Base-by-base conservation (phyloP, 108 stramenopile species). In the Cylindrotheca closterium region DNA sequence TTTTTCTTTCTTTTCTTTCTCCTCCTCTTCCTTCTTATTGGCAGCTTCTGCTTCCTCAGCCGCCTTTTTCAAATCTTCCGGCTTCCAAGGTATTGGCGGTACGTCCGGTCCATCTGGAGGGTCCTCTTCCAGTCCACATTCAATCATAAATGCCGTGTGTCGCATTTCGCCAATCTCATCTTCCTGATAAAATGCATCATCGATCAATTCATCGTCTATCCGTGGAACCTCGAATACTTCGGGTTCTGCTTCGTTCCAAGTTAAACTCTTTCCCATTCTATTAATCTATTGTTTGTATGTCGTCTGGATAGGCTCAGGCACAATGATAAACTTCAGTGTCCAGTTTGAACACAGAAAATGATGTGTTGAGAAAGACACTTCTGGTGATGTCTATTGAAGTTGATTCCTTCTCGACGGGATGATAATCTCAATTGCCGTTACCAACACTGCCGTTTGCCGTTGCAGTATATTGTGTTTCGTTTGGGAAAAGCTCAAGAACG, bases 161-260 rank as follows among this genome's bases (percentile, higher is more conserved):
- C 73, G 59, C 65, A 74, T 67, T 45, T 74, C 73, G 28, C 73
- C 73, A 55, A 74, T 74, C 47, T 74, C 73, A 66, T 74, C 73
- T 63, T 74, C 73, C 49, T 74, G 73, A 34, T 74, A 74, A 37
- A 74, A 74, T 18, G 67, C 37, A 4, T 67, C 66, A 54, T 74
- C 73, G 46, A 74, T 74, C 31, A 34, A 30, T n/a, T 74, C 47
- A 55, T 74, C 73, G n/a, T 74, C 73, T 19, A 67, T 10, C 3
- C 73, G 58, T 2, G 65, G 66, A 42, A 67, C 47, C 5, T 52
- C 65, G 24, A 32, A 69, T 10, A 60, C 58, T 47, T 47, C 21
- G 5, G 63, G 63, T 10, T 42, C 37, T 53, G 63, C 48, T 50
- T 64, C 63, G 50, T 64, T 34, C 52, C 48, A 53, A 3, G 33